Percentiles rank a stretch among this genome's conserved stretches.
Evolutionary conservation across 1,284 basidiomycete genomes (phyloP).

Genomic region (Omphalotus olearius): DNA sequence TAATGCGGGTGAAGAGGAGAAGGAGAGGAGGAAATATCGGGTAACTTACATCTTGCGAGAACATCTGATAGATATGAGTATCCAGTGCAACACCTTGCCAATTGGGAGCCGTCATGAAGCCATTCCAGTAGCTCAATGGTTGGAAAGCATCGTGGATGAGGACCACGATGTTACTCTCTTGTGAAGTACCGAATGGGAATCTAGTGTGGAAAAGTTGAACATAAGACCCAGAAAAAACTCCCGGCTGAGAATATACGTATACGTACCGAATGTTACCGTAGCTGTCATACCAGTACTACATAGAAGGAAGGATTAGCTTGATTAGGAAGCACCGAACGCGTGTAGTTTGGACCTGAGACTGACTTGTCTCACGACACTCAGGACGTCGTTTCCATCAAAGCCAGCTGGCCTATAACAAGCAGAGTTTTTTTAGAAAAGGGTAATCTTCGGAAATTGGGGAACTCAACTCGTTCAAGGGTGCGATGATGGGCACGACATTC

Average conservation of each 20-base stretch:
- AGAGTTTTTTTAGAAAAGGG: background rate
- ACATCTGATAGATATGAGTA: conserved; percentile 82
- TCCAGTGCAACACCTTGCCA: conserved; percentile 77
- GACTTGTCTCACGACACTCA: conserved; percentile 54
- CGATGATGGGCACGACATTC: conserved; percentile 67
- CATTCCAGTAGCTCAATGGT: conserved; percentile 68
- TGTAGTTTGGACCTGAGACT: conserved; percentile 3
- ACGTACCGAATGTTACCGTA: conserved; percentile 70
- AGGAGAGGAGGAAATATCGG: conserved; percentile 4
- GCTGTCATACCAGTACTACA: conserved; percentile 73
- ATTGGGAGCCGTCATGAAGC: conserved; percentile 57
- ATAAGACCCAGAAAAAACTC: background rate
- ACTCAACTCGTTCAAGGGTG: conserved; percentile 73
- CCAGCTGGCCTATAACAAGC: conserved; percentile 66
- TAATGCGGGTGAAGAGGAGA: background rate
- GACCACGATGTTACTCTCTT: conserved; percentile 59
- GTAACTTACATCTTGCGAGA: conserved; percentile 50
- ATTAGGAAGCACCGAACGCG: background rate
- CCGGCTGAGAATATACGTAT: background rate
- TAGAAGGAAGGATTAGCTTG: background rate
- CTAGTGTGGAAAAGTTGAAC: conserved; percentile 16
- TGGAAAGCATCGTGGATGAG: conserved; percentile 89
- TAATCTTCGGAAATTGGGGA: background rate
- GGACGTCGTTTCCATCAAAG: conserved; percentile 51
- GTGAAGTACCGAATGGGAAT: conserved; percentile 51